Base-by-base conservation (phyloP, 2,329 filamentous ascomycete genomes). In the Aspergillus felis region DNA sequence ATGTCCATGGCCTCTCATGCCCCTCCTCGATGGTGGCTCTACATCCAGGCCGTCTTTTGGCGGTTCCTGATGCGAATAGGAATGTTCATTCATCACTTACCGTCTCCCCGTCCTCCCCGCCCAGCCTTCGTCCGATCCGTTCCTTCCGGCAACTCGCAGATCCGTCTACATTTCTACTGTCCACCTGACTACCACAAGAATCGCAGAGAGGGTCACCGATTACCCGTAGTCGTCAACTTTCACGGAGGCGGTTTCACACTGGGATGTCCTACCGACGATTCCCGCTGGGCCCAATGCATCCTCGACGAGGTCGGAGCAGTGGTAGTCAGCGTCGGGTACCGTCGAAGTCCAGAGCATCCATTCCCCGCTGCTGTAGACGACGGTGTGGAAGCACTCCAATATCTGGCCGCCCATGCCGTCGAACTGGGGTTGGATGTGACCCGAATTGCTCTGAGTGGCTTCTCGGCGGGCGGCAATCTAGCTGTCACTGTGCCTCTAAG, bases 51-150 rank as follows among this genome's bases (percentile, higher is more conserved):
- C 50, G 74, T 80, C 28, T 82, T 87, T 69, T 89, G 87, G 86
- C 82, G 88, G 53, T 79, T 82, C 56, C 77, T 90, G 46, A 89
- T 89, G 82, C 79, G 79, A 57, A 80, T 89, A 56, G 87, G 87
- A 67, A 89, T 90, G 86, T 78, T 82, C 58, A 75, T 90, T 42
- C 87, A 91, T 69, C 82, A 81, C 55, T 74, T 87, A 58, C 82
- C 86, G 1, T 75, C 80, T 46, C 86, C 87, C 6, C 79, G 81
- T 51, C 85, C 87, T 5, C 84, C 85, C 1, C 76, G 75, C 32
- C 86, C 86, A 2, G 74, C 79, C 29, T 90, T 90, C 73, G 78
- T 78, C 50, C 81, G 79, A 48, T 78, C 78, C 20, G 80, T 90
- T 32, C 27, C 80, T 80, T 57, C 81, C 76, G 58, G 72, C 79